Conservation (phyloP, 768 basidiomycete genomes). For the Suillus plorans region DNA sequence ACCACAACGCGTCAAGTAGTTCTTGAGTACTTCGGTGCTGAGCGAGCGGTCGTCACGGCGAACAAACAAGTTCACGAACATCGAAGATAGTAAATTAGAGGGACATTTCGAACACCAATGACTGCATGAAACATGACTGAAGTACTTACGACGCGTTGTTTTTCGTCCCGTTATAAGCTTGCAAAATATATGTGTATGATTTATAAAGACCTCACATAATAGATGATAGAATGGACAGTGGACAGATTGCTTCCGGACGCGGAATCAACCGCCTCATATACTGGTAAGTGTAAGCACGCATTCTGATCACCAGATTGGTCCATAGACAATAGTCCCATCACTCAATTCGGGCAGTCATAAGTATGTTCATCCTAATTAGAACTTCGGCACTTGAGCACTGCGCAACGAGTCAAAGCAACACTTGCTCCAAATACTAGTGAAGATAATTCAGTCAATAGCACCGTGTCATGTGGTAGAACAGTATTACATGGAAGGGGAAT, state of each 20-base stretch:
- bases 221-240: too few species aligned
- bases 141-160: not conserved
- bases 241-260: not conserved
- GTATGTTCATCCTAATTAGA: not conserved
- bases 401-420: not conserved
- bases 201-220: not conserved
- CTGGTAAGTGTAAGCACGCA: too few species aligned
- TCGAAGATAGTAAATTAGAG: not conserved
- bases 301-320: not conserved
- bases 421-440: not conserved
- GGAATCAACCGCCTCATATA: too few species aligned
- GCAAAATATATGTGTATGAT: not conserved
- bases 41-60: not conserved
- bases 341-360: not conserved
- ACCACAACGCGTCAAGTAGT: not conserved
- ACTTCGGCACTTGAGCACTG: not conserved
- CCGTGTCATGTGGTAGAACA: not conserved
- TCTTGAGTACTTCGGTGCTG: not conserved
- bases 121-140: not conserved
- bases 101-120: not conserved
- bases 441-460: conserved; percentile 1
- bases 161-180: not conserved
- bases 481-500: conserved; percentile 8
- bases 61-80: not conserved
- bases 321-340: not conserved